phyloP scores from a whole-genome alignment of 148 eudicot genomes.

The Diospyros lotus region DNA sequence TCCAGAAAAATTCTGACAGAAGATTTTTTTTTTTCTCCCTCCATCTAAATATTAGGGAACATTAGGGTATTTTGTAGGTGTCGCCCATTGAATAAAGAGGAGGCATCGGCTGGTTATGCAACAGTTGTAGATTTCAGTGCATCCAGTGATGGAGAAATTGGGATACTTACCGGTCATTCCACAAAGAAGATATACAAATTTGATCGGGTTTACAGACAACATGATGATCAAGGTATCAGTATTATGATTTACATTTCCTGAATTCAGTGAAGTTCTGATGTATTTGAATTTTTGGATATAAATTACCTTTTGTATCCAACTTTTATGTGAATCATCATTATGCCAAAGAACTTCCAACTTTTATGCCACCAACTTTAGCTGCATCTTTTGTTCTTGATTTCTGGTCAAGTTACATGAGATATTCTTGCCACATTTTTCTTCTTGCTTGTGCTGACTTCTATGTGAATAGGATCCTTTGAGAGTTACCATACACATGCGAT shows the following conservation, averaged over 20 bases:
- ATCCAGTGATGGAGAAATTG: slow-evolving; percentile 84
- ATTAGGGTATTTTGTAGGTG: slow-evolving; percentile 96
- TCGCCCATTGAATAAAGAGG: slow-evolving; percentile 69
- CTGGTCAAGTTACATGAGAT: background rate
- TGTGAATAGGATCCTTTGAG: slow-evolving; percentile 3
- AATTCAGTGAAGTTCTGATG: background rate
- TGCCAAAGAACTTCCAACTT: background rate
- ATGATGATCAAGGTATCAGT: slow-evolving; percentile 75
- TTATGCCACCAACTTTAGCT: slow-evolving; percentile 25
- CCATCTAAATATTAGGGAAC: slow-evolving; percentile 49
- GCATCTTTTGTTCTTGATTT: background rate
- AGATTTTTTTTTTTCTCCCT: background rate
- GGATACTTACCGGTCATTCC: slow-evolving; percentile 41
- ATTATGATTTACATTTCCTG: background rate
- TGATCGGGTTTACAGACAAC: slow-evolving; percentile 78
- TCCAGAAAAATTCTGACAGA: background rate
- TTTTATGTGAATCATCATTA: background rate
- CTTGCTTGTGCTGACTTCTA: background rate
- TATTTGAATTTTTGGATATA: background rate
- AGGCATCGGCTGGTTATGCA: slow-evolving; percentile 43
- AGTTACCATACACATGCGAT: background rate
- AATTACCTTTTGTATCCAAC: background rate
- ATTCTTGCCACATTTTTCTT: background rate
- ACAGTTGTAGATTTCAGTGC: slow-evolving; percentile 69
- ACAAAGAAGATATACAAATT: slow-evolving; percentile 68